These are phyloP conservation scores for Graphilbum sp. DNA, from an alignment of 2,329 filamentous ascomycete species.

Conservation along the genomic window DNA sequence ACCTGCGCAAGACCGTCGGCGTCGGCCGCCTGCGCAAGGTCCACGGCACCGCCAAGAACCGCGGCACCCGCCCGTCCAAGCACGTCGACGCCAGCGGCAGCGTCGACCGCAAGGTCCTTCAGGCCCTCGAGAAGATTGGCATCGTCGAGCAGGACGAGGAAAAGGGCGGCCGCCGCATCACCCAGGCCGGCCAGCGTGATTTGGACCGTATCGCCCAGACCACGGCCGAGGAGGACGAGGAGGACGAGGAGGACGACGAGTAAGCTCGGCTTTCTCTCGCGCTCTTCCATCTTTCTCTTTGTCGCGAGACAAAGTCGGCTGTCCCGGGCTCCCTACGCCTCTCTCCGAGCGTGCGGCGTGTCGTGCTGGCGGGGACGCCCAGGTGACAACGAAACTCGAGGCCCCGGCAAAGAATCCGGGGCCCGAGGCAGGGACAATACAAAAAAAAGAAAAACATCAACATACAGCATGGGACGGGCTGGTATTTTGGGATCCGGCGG, in stretches of 20 bases:
- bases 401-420: no score
- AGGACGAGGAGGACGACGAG: constrained; percentile 41
- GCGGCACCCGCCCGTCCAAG: constrained; percentile 75
- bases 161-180: constrained; percentile 96
- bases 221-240: constrained; percentile 56
- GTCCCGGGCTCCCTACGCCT: no score
- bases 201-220: constrained; percentile 89
- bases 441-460: constrained; percentile 1
- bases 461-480: neutral
- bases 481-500: neutral
- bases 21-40: constrained; percentile 82
- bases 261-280: constrained; percentile 22
- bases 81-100: constrained; percentile 91
- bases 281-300: neutral
- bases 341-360: no score
- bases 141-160: constrained; percentile 96
- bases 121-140: constrained; percentile 98
- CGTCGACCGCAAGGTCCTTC: constrained; percentile 94
- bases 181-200: constrained; percentile 96
- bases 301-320: no score
- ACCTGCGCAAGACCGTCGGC: constrained; percentile 98
- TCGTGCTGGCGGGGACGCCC: no score
- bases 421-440: neutral
- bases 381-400: neutral
- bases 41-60: constrained; percentile 95